phyloP scores from a whole-genome alignment of 768 basidiomycete genomes.

The Russula sp. region DNA sequence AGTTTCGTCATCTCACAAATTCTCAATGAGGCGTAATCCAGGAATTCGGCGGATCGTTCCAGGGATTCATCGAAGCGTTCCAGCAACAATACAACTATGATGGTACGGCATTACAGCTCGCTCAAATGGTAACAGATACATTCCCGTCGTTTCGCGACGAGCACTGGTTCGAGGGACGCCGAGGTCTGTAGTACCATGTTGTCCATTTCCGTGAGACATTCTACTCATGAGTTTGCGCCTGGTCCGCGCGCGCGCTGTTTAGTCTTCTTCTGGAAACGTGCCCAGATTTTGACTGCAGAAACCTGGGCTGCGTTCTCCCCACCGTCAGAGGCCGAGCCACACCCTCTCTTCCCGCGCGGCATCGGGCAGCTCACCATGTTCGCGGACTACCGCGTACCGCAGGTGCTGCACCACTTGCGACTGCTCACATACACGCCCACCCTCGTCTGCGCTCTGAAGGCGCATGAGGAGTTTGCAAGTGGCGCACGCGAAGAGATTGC shows the following conservation, averaged over 20 bases:
- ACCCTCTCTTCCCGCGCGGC: constrained; percentile 73
- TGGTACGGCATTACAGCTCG: constrained; percentile 22
- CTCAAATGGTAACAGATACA: constrained; percentile 23
- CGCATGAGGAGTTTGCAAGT: constrained; percentile 40
- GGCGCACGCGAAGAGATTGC: constrained; percentile 71
- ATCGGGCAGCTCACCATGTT: constrained; percentile 81
- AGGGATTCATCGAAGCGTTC: constrained; percentile 22
- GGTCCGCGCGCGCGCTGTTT: neutral
- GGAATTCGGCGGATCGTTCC: constrained; percentile 22
- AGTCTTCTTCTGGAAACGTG: constrained; percentile 87
- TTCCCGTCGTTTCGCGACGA: constrained; percentile 26
- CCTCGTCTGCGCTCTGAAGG: constrained; percentile 46
- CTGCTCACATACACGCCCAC: constrained; percentile 66
- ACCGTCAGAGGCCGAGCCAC: constrained; percentile 33
- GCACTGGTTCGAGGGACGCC: constrained; percentile 30
- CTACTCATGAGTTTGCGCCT: neutral
- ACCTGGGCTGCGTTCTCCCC: constrained; percentile 86
- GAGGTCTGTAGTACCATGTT: constrained; percentile 38
- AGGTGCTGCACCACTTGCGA: constrained; percentile 78
- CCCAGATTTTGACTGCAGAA: constrained; percentile 88
- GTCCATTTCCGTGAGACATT: neutral
- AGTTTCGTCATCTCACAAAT: neutral
- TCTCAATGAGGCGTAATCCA: neutral
- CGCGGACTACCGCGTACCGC: constrained; percentile 88
- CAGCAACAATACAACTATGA: constrained; percentile 15